A percentile compares a stretch with the other conserved stretches of the same genome.
These are phyloP conservation scores for Rhytidiadelphus loreus DNA, from an alignment of 225 moss, liverwort and hornwort genomes.

Conservation along the genomic window DNA sequence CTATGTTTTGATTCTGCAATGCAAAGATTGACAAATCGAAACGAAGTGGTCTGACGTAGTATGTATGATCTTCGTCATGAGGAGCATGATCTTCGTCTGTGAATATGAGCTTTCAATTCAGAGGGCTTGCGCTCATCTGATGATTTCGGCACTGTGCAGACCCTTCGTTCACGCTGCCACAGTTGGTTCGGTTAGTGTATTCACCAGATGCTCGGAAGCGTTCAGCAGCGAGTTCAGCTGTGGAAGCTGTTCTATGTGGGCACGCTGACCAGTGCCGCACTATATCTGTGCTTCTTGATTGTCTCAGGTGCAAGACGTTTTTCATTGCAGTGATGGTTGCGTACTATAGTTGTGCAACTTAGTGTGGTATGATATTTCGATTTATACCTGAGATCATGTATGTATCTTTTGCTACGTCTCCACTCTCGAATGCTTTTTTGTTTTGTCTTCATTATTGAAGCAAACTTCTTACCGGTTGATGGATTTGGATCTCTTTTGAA, in stretches of 20 bases:
- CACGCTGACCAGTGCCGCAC: constrained; percentile 43
- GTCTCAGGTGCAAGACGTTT: constrained; percentile 40
- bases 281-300: constrained; percentile 69
- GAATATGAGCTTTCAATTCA: background rate
- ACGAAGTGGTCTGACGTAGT: background rate
- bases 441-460: background rate
- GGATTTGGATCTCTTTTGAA: background rate
- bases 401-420: background rate
- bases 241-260: constrained; percentile 64
- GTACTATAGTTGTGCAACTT: background rate
- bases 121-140: background rate
- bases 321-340: background rate
- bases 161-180: constrained; percentile 66
- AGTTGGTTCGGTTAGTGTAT: constrained; percentile 63
- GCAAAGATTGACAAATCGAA: background rate
- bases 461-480: background rate
- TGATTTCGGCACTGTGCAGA: constrained; percentile 37
- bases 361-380: background rate
- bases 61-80: background rate
- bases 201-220: constrained; percentile 68
- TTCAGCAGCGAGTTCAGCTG: constrained; percentile 78
- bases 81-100: background rate
- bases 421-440: background rate
- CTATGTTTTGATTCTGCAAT: background rate
- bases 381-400: background rate